phyloP scores from a whole-genome alignment of 2,329 filamentous ascomycete genomes.

The Aspergillaceae sp. region DNA sequence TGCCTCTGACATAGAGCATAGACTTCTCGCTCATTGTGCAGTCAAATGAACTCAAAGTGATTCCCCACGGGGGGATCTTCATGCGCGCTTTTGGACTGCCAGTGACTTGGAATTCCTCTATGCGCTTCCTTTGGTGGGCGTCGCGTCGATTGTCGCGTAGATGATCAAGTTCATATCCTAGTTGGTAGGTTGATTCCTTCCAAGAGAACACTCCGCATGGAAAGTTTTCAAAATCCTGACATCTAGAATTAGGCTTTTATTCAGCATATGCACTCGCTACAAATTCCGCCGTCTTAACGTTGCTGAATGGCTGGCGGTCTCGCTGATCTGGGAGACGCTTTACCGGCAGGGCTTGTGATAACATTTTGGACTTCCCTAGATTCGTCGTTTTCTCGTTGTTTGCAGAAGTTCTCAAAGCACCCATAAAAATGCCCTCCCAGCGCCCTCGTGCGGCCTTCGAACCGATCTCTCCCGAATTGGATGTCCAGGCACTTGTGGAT shows the following conservation, averaged over 20 bases:
- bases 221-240: not conserved
- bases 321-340: not conserved
- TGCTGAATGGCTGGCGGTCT: not conserved
- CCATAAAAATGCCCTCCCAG: conserved; percentile 59
- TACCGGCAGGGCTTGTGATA: not conserved
- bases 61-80: too few relatives aligned
- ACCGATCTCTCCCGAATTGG: conserved; percentile 76
- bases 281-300: too few relatives aligned
- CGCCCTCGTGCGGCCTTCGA: conserved; percentile 85
- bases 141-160: not conserved
- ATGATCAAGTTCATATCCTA: too few relatives aligned
- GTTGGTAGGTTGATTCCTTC: not conserved
- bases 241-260: not conserved
- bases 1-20: too few relatives aligned
- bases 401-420: not conserved
- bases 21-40: too few relatives aligned
- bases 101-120: too few relatives aligned
- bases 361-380: not conserved
- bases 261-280: not conserved
- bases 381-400: too few relatives aligned
- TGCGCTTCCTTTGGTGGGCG: not conserved
- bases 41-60: too few relatives aligned
- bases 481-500: conserved; percentile 67
- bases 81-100: too few relatives aligned
- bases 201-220: not conserved